Evolutionary conservation across 352 stramenopile species (phyloP).

Genomic region (Pythium rhizo-oryzae): DNA sequence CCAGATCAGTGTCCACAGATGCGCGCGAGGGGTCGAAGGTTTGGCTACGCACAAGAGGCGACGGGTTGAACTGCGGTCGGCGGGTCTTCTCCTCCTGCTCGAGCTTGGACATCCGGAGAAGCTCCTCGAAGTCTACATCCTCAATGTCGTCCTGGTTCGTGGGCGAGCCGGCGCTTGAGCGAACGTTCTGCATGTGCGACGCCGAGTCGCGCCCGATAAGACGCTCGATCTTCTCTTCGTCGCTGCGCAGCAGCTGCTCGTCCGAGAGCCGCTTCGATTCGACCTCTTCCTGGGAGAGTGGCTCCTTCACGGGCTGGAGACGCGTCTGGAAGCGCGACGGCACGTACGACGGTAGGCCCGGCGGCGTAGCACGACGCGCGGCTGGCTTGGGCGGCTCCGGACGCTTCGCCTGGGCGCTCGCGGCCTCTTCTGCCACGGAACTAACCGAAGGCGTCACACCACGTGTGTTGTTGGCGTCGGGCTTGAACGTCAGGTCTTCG

Average conservation of each 20-base stretch:
- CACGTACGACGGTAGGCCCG: slow-evolving; percentile 25
- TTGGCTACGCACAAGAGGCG: slow-evolving; percentile 16
- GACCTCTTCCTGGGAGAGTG: slow-evolving; percentile 5
- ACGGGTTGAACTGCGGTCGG: neutral
- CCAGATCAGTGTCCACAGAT: slow-evolving; percentile 12
- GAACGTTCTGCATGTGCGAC: neutral
- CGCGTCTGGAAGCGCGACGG: slow-evolving; percentile 29
- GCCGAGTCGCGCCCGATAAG: slow-evolving; percentile 9
- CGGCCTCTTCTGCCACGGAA: neutral
- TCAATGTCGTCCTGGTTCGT: slow-evolving; percentile 24
- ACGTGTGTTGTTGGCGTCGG: neutral
- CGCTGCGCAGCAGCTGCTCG: slow-evolving; percentile 15
- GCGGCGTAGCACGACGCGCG: slow-evolving; percentile 1
- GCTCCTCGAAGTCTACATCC: slow-evolving; percentile 31
- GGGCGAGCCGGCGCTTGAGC: neutral
- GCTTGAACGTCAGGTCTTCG: slow-evolving; percentile 25
- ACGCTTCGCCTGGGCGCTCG: neutral
- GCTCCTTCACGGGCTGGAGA: slow-evolving; percentile 13
- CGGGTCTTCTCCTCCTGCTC: slow-evolving; percentile 13
- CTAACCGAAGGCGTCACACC: neutral
- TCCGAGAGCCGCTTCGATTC: slow-evolving; percentile 18
- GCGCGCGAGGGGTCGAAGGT: slow-evolving; percentile 15
- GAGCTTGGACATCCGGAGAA: slow-evolving; percentile 25
- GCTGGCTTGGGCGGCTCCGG: neutral
- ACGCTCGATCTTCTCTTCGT: slow-evolving; percentile 19